phyloP scores from a whole-genome alignment of 73 alveolate genomes.

The Stentor roeselii region DNA sequence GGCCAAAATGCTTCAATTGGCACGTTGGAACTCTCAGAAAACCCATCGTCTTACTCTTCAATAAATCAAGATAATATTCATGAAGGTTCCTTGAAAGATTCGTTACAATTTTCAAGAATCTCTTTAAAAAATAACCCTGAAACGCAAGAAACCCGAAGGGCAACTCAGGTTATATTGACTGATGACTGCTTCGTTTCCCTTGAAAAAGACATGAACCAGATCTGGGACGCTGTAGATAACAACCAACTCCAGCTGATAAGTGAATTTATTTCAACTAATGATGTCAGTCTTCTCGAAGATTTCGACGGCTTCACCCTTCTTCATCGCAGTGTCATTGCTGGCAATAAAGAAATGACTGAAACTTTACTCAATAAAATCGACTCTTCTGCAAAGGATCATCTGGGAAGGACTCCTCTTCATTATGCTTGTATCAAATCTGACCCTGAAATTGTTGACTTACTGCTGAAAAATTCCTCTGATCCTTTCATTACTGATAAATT shows the following conservation, averaged over 20 bases:
- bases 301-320: neutral
- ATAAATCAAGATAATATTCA: neutral
- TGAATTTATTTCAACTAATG: neutral
- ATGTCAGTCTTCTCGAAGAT: neutral
- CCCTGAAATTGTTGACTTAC: neutral
- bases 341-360: neutral
- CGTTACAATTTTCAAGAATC: neutral
- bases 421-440: neutral
- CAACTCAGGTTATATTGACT: neutral
- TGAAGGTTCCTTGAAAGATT: neutral
- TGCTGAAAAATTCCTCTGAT: neutral
- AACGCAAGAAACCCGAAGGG: neutral
- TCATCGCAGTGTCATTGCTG: neutral
- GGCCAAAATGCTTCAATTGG: neutral
- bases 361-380: neutral
- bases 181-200: neutral
- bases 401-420: neutral
- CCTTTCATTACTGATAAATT: neutral
- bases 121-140: neutral
- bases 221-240: neutral
- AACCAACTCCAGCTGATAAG: neutral
- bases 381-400: neutral
- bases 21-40: neutral
- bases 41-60: neutral
- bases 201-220: neutral